These are phyloP conservation scores for Ogataea trehaloabstinens DNA, from an alignment of 805 yeast species.

Conservation along the genomic window DNA sequence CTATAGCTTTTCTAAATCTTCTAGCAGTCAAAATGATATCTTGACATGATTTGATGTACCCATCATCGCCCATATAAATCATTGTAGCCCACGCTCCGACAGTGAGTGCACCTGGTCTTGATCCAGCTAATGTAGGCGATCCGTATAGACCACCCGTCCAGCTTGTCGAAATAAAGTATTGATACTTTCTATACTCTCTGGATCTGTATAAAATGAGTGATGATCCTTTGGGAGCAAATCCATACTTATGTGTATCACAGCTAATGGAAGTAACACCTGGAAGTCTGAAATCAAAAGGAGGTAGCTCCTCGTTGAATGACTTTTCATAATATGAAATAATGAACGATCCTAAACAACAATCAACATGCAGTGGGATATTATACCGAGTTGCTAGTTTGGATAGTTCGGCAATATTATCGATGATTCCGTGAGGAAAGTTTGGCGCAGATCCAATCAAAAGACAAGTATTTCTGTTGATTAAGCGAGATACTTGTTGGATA, in stretches of 20 bases:
- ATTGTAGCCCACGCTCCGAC: constrained; percentile 99
- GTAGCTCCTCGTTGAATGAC: constrained; percentile 38
- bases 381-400: constrained; percentile 62
- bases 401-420: constrained; percentile 80
- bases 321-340: constrained; percentile 75
- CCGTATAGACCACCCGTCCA: constrained; percentile 98
- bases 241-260: constrained; percentile 99
- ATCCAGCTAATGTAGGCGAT: constrained; percentile 94
- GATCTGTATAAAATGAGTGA: constrained; percentile 87
- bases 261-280: constrained; percentile 96
- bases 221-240: constrained; percentile 97
- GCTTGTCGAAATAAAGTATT: constrained; percentile 76
- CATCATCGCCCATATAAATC: constrained; percentile 77
- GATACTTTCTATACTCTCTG: constrained; percentile 64
- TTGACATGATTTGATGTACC: constrained; percentile 65
- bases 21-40: constrained; percentile 68
- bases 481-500: constrained; percentile 53
- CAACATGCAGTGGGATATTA: constrained; percentile 89
- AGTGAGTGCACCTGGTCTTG: constrained; percentile 94
- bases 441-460: constrained; percentile 93
- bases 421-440: constrained; percentile 93
- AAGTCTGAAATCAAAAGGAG: constrained; percentile 78
- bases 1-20: constrained; percentile 47
- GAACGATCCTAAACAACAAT: constrained; percentile 93
- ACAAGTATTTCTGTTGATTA: constrained; percentile 78